Conservation (phyloP, 2,329 filamentous ascomycete species). For the Aspergillus sp. region DNA sequence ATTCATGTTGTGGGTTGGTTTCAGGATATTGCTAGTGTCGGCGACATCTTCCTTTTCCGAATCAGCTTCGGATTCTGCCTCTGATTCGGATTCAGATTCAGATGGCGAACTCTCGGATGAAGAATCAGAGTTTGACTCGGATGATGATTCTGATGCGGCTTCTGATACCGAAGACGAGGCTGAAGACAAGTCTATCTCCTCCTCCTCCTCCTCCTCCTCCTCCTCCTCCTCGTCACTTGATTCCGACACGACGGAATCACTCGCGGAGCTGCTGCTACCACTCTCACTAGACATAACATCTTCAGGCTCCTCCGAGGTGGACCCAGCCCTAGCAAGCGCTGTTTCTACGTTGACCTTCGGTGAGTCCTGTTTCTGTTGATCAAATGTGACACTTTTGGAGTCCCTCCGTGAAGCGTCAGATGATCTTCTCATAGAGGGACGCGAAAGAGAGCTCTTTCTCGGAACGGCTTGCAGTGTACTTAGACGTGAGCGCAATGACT, state of each 20-base stretch:
- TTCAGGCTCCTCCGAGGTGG: conserved; percentile 23
- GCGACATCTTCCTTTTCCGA: conserved; percentile 31
- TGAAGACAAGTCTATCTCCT: neutral
- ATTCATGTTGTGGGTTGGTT: conserved; percentile 27
- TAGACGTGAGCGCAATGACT: conserved; percentile 22
- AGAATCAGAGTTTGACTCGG: conserved; percentile 29
- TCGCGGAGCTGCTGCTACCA: conserved; percentile 20
- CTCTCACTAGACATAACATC: conserved; percentile 14
- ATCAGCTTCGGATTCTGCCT: conserved; percentile 34
- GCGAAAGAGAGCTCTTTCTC: conserved; percentile 19
- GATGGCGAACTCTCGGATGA: conserved; percentile 43
- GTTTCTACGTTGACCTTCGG: conserved; percentile 18
- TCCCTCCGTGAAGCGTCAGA: conserved; percentile 31
- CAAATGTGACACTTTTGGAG: conserved; percentile 42
- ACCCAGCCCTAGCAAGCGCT: conserved; percentile 18
- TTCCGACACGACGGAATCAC: conserved; percentile 31
- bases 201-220: conserved; percentile 4
- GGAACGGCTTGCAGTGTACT: conserved; percentile 9
- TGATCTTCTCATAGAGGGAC: conserved; percentile 23
- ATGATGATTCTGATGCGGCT: conserved; percentile 6
- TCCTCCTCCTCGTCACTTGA: conserved; percentile 9
- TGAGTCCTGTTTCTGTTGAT: conserved; percentile 22
- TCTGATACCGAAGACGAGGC: neutral
- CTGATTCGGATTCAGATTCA: conserved; percentile 26
- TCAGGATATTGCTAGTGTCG: conserved; percentile 19